phyloP scores from a whole-genome alignment of 2,329 filamentous ascomycete species.

The Penicillium sp. region DNA sequence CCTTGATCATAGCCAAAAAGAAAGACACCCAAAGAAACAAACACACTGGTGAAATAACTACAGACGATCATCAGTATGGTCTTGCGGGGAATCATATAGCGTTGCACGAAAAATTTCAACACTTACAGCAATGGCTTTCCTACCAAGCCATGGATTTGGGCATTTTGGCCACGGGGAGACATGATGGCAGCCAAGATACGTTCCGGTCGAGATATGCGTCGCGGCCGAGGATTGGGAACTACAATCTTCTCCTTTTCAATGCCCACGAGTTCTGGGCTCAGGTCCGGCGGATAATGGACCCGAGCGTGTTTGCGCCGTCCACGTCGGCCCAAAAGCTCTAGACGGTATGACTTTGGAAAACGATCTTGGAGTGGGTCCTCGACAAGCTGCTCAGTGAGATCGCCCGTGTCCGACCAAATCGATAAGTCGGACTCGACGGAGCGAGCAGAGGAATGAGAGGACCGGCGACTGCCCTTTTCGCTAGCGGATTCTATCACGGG shows the following conservation, averaged over 20 bases:
- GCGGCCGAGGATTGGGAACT: slow-evolving; percentile 63
- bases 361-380: slow-evolving; percentile 74
- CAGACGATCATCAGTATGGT: slow-evolving; percentile 19
- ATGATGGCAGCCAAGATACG: slow-evolving; percentile 76
- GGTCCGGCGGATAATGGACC: slow-evolving; percentile 60
- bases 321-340: slow-evolving; percentile 48
- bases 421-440: slow-evolving; percentile 64
- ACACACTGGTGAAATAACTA: slow-evolving; percentile 90
- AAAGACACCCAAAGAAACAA: slow-evolving; percentile 59
- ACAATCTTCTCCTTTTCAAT: slow-evolving; percentile 51
- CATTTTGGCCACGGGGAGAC: slow-evolving; percentile 62
- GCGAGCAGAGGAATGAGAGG: slow-evolving; percentile 45
- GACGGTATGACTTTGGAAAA: slow-evolving; percentile 61
- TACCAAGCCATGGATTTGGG: slow-evolving; percentile 81
- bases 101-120: background rate
- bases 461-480: slow-evolving; percentile 48
- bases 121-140: slow-evolving; percentile 87
- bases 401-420: slow-evolving; percentile 89
- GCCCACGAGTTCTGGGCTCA: slow-evolving; percentile 37
- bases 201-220: slow-evolving; percentile 60
- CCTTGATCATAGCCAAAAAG: slow-evolving; percentile 61
- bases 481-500: slow-evolving; percentile 39
- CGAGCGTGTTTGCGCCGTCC: slow-evolving; percentile 44
- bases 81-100: slow-evolving; percentile 2
- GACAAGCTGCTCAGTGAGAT: slow-evolving; percentile 84